Percentiles rank a stretch among this genome's conserved stretches.
Conservation (phyloP, 2,329 filamentous ascomycete genomes). For the Hymenoscyphus occultus region DNA sequence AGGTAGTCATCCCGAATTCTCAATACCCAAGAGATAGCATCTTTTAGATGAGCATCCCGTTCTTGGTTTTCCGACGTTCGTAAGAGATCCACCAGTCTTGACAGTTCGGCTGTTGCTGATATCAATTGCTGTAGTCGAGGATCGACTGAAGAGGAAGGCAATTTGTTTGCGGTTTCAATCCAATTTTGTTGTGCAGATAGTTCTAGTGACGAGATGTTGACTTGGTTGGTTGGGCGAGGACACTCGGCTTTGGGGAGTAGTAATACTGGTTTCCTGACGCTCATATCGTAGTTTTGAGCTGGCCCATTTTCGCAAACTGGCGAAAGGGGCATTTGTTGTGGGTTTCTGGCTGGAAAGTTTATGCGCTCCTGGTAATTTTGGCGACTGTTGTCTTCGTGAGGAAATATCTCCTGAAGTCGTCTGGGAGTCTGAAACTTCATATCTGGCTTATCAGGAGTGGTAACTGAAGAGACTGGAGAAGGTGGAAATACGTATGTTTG, state of each 20-base stretch:
- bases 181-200: conserved; percentile 5
- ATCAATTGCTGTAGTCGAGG: conserved; percentile 3
- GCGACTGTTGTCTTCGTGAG: not conserved
- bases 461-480: conserved; percentile 10
- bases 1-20: conserved; percentile 12
- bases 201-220: conserved; percentile 10
- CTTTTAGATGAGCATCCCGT: not conserved
- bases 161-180: not conserved
- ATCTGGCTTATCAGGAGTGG: conserved; percentile 4
- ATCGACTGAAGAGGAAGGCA: not conserved
- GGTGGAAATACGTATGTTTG: conserved; percentile 10
- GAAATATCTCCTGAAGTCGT: conserved; percentile 3
- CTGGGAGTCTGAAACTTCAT: conserved; percentile 9
- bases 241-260: conserved; percentile 6
- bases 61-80: not conserved
- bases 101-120: not conserved
- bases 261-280: not conserved
- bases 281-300: not conserved
- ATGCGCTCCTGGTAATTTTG: not conserved
- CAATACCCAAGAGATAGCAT: conserved; percentile 9
- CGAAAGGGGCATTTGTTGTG: conserved; percentile 4
- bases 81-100: conserved; percentile 8
- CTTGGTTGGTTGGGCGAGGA: conserved; percentile 9
- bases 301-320: conserved; percentile 10
- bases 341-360: not conserved